Base-by-base conservation (phyloP, 495 filamentous ascomycete genomes). In the Pseudomonodictys pantanalensis region DNA sequence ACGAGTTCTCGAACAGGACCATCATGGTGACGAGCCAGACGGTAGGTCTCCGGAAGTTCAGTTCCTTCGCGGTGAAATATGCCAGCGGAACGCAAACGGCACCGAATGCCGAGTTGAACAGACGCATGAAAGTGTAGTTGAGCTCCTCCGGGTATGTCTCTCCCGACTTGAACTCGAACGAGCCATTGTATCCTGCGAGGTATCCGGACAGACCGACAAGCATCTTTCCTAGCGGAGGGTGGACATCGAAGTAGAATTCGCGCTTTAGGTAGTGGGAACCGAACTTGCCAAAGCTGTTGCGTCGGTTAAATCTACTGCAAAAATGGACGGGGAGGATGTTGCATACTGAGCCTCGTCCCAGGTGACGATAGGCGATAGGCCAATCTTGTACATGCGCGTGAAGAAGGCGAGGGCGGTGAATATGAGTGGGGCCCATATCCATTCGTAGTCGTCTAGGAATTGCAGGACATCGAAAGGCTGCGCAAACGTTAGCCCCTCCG, bases 221-320 rank as follows among this genome's bases (percentile, higher is more conserved):
- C 83, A 98, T 97, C 79, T 98, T 98, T 68, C 93, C 93, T 43
- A 97, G 83, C 43, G 93, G 93, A 51, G 93, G 93, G 72, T 98
- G 89, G 30, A 97, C 93, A 80, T 98, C 93, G 76, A 98, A 98
- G 82, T 97, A 98, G 78, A 97, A 95, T 75, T 97, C 95, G 67
- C 92, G 89, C 69, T 98, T 97, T 56, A 98, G 82, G 70, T 98
- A 98, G 74, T 98, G 92, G 65, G 92, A 97, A 58, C 93, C 93
- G 74, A 98, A 98, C 75, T 98, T 98, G 66, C 93, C 93, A 75
- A 98, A 98, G 73, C 91, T 96, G 71, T 32, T 17, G 1, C 33
- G 22, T 22, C 1, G 56, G 43, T 68, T 50, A 64, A 55, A 25
- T 24, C n/a, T 48, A 33, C 20, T 12, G 17, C 30, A 23, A 18